Conservation (phyloP, 179 eudicot genomes). For the Sideroxylon spinosum region DNA sequence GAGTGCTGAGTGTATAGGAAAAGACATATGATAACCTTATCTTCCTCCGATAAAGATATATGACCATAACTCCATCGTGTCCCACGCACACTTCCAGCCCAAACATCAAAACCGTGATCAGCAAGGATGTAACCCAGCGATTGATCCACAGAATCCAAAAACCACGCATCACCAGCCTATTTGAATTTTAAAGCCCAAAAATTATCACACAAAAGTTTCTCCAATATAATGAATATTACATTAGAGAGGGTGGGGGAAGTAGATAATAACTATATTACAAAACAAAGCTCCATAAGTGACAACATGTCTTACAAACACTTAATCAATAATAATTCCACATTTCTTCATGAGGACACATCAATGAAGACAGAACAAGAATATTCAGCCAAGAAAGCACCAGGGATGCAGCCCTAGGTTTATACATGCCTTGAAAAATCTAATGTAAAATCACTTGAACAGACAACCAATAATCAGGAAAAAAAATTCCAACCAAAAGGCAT, state of each 20-base stretch:
- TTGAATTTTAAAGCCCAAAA: background rate
- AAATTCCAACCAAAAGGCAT: background rate
- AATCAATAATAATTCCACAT: background rate
- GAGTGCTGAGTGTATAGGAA: background rate
- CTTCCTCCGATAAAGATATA: constrained; percentile 59
- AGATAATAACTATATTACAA: no score
- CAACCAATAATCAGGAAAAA: background rate
- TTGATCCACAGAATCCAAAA: constrained; percentile 62
- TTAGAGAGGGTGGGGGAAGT: no score
- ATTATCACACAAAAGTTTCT: no score
- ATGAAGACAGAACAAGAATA: background rate
- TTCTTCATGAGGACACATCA: background rate
- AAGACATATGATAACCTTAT: constrained; percentile 47
- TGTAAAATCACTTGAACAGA: background rate
- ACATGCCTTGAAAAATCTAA: background rate
- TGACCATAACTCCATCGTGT: constrained; percentile 96
- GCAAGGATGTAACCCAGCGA: constrained; percentile 95
- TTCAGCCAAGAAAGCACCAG: constrained; percentile 13
- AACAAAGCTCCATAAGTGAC: no score
- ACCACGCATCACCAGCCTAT: constrained; percentile 96
- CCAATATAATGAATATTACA: no score
- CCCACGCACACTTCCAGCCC: constrained; percentile 93
- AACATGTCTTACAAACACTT: no score
- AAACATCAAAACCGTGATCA: constrained; percentile 90
- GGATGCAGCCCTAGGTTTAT: background rate